phyloP scores from a whole-genome alignment of 129 eudicot species.

The Flaveria bidentis region DNA sequence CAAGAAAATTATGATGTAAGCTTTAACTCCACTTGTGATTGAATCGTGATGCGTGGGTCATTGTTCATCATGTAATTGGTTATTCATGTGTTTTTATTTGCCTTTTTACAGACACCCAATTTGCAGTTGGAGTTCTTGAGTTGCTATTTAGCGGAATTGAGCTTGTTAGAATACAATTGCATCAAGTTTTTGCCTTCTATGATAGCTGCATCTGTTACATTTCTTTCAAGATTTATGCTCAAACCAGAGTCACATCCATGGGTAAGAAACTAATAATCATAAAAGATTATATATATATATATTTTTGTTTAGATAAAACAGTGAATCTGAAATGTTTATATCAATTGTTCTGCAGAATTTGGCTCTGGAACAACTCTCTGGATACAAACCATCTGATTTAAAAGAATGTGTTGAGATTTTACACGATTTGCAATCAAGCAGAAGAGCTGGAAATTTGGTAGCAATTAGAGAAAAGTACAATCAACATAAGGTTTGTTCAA shows the following conservation, averaged over 20 bases:
- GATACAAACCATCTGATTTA: slow-evolving; percentile 57
- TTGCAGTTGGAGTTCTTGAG: slow-evolving; percentile 62
- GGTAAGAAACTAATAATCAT: slow-evolving; percentile 40
- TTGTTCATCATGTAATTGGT: background rate
- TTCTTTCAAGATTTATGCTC: slow-evolving; percentile 66
- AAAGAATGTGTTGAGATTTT: slow-evolving; percentile 66
- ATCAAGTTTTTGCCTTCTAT: slow-evolving; percentile 73
- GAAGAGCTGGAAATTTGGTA: slow-evolving; percentile 49
- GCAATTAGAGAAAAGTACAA: slow-evolving; percentile 76
- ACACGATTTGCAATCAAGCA: slow-evolving; percentile 67
- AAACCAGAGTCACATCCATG: slow-evolving; percentile 66
- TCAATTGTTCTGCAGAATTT: slow-evolving; percentile 39
- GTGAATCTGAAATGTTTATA: background rate
- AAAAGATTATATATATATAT: background rate
- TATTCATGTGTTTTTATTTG: slow-evolving; percentile 3
- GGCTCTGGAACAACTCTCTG: slow-evolving; percentile 50
- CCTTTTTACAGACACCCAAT: slow-evolving; percentile 50
- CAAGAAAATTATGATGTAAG: slow-evolving; percentile 57
- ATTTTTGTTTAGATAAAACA: background rate
- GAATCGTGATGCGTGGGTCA: background rate
- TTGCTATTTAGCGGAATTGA: slow-evolving; percentile 75
- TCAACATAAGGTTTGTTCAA: slow-evolving; percentile 60
- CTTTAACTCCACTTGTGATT: background rate
- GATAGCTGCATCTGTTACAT: slow-evolving; percentile 78
- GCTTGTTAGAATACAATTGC: slow-evolving; percentile 76